Evolutionary conservation across 163 green algal species (phyloP).

Genomic region (Chlamydomonas reinhardtii): DNA sequence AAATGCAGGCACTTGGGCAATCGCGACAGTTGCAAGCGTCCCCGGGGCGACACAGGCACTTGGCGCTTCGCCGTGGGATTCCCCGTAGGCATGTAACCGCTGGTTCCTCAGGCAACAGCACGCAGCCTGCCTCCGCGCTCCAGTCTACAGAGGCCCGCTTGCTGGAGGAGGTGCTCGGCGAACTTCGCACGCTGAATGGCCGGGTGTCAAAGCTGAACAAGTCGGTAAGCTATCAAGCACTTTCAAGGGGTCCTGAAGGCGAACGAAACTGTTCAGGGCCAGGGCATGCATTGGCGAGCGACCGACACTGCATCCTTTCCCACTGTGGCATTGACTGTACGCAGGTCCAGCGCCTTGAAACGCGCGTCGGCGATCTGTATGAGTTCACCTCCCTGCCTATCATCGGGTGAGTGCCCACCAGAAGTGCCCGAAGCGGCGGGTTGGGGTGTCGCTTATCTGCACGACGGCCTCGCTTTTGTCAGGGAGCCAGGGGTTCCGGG

Average conservation of each 20-base stretch:
- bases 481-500: neutral
- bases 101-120: no score
- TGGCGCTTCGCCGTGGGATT: no score
- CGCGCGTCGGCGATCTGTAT: conserved; percentile 19
- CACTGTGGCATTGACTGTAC: neutral
- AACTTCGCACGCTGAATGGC: neutral
- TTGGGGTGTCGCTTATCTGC: no score
- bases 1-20: no score
- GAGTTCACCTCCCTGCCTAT: conserved; percentile 33
- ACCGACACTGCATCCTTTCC: neutral
- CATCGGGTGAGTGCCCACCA: neutral
- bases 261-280: neutral
- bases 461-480: neutral
- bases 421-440: no score
- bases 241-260: neutral
- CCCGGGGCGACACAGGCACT: no score
- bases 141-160: neutral
- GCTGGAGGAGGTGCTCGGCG: conserved; percentile 5
- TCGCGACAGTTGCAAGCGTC: no score
- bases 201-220: neutral
- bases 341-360: conserved; percentile 18
- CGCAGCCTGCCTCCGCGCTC: no score
- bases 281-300: no score
- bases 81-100: no score
- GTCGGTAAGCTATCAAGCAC: neutral